These are phyloP conservation scores for Lactifluus piperatus DNA, from an alignment of 768 basidiomycete genomes.

Conservation along the genomic window DNA sequence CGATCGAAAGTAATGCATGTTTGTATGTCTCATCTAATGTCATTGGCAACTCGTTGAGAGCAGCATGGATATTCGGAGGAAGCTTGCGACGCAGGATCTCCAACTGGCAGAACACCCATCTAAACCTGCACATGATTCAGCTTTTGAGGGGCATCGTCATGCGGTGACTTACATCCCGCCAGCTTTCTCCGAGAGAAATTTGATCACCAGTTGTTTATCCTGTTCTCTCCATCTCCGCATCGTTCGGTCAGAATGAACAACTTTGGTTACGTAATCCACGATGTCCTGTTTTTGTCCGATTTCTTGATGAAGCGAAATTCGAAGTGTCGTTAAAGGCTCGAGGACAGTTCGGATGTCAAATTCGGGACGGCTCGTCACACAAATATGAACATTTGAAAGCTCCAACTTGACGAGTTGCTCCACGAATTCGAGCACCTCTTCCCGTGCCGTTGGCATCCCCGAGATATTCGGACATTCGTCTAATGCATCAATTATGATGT, in stretches of 20 bases:
- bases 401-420: too few species aligned
- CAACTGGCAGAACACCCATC: too few species aligned
- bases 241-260: not conserved
- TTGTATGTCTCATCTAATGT: too few species aligned
- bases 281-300: not conserved
- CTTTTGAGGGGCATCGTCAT: too few species aligned
- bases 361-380: slow-evolving; percentile 1
- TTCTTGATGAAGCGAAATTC: not conserved
- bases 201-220: not conserved
- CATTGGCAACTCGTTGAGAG: too few species aligned
- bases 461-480: too few species aligned
- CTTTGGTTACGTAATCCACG: not conserved
- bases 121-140: too few species aligned
- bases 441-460: not conserved
- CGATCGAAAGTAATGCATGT: not conserved
- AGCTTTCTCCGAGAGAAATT: not conserved
- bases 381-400: too few species aligned
- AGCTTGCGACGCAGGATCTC: not conserved
- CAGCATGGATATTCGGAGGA: too few species aligned
- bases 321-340: not conserved
- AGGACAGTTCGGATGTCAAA: too few species aligned
- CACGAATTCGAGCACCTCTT: not conserved
- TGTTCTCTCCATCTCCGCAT: slow-evolving; percentile 3
- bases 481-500: too few species aligned
- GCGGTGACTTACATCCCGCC: too few species aligned